Percentiles rank a stretch among this genome's conserved stretches.
Conservation (phyloP, 306 rosid genomes). For the Trifolium repens region DNA sequence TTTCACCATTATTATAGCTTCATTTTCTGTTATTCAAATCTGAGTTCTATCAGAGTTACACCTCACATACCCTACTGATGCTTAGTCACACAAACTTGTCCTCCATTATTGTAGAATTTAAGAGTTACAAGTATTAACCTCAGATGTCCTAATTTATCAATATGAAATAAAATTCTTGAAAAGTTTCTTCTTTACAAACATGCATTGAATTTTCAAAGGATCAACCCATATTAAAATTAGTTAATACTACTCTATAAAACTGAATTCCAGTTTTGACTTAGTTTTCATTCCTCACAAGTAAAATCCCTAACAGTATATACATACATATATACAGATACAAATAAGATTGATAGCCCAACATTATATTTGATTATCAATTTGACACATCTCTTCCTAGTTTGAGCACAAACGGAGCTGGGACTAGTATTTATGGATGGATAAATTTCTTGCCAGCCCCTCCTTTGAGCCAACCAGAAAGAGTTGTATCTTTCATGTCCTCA, state of each 20-base stretch:
- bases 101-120: neutral
- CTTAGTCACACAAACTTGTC: slow-evolving; percentile 23
- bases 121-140: neutral
- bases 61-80: neutral
- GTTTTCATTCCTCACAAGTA: slow-evolving; percentile 7
- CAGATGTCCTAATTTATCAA: slow-evolving; percentile 26
- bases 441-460: neutral
- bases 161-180: neutral
- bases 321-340: neutral
- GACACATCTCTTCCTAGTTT: slow-evolving; percentile 35
- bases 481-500: neutral
- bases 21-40: too few species aligned
- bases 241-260: neutral
- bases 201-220: slow-evolving; percentile 32
- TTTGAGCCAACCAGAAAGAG: too few species aligned
- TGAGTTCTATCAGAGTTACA: too few species aligned
- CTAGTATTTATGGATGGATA: slow-evolving; percentile 14
- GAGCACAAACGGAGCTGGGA: slow-evolving; percentile 1
- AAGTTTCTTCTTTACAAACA: slow-evolving; percentile 36
- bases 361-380: slow-evolving; percentile 14
- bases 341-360: neutral
- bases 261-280: neutral
- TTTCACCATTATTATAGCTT: too few species aligned
- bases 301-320: neutral
- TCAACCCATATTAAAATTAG: slow-evolving; percentile 11